Conservation (phyloP, 192 early-diverging fungal genomes). For the Backusella luteola region DNA sequence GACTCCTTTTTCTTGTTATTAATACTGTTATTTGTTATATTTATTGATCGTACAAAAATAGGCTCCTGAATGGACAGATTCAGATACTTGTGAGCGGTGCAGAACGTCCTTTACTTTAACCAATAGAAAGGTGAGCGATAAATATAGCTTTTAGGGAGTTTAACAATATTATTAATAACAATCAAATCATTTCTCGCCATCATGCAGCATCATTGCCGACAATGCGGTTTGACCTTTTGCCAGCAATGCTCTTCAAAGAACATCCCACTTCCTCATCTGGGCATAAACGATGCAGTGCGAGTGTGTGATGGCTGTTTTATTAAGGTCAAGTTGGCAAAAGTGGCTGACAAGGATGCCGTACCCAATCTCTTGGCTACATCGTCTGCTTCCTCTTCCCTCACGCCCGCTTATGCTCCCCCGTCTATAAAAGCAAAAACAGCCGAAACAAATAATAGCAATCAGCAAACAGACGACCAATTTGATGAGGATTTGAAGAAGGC, state of each 20-base stretch:
- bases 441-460: not conserved
- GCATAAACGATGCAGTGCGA: conserved; percentile 84
- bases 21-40: not conserved
- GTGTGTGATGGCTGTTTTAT: conserved; percentile 93
- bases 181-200: not conserved
- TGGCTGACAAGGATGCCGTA: conserved; percentile 21
- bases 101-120: conserved; percentile 88
- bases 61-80: conserved; percentile 97
- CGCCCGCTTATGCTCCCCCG: not conserved
- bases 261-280: conserved; percentile 80
- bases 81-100: conserved; percentile 92
- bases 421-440: not conserved
- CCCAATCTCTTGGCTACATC: not conserved
- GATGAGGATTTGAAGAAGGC: conserved; percentile 92
- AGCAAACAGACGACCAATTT: conserved; percentile 45
- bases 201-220: conserved; percentile 90
- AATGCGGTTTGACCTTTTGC: conserved; percentile 94
- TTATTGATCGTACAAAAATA: conserved; percentile 25
- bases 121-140: conserved; percentile 71
- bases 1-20: not conserved
- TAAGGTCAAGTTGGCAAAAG: conserved; percentile 48
- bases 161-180: not conserved
- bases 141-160: not conserved
- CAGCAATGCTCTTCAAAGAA: conserved; percentile 90
- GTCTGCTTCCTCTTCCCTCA: conserved; percentile 1